Percentiles rank a stretch among this genome's conserved stretches.
Evolutionary conservation across 257 asterid genomes (phyloP).

Genomic region (Lycium barbarum): DNA sequence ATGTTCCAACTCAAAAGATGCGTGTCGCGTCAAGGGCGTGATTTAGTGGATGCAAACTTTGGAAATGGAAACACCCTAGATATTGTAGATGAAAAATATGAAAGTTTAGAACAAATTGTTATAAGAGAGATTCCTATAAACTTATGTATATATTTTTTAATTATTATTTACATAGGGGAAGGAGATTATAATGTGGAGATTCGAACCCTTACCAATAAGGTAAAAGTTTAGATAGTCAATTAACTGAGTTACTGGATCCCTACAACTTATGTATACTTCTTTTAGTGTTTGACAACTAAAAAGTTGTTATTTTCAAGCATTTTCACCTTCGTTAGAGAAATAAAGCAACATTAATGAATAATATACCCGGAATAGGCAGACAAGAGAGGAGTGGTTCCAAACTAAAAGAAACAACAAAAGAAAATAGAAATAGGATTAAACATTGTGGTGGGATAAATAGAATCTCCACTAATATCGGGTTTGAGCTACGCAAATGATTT

Average conservation of each 20-base stretch:
- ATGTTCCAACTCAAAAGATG: too few species aligned
- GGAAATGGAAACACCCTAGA: background rate
- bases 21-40: too few species aligned
- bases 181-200: too few species aligned
- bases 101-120: background rate
- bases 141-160: background rate
- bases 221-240: too few species aligned
- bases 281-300: background rate
- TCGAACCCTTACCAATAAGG: too few species aligned
- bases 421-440: too few species aligned
- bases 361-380: background rate
- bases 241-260: too few species aligned
- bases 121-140: background rate
- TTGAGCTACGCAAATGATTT: background rate
- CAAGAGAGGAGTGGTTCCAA: background rate
- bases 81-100: background rate
- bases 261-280: background rate
- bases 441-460: too few species aligned
- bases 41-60: background rate
- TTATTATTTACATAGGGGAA: too few species aligned
- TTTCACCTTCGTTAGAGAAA: background rate
- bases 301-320: background rate
- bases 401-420: background rate
- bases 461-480: background rate
- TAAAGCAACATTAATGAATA: background rate